phyloP scores from a whole-genome alignment of 2,329 filamentous ascomycete genomes.

The Aspergillus transmontanensis region DNA sequence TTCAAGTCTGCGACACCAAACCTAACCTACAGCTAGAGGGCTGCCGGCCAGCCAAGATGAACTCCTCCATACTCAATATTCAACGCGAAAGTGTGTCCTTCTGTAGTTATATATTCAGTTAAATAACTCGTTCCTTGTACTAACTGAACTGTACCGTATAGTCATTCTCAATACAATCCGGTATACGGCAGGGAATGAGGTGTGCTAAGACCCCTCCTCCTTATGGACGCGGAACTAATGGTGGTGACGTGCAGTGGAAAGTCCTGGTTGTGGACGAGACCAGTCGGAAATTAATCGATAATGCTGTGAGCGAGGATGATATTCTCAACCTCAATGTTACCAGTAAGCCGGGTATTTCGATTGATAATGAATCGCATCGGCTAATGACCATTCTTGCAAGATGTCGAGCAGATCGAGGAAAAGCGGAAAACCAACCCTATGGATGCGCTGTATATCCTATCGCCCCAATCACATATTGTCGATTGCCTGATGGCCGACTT shows the following conservation, averaged over 20 bases:
- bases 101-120: background rate
- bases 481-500: constrained; percentile 94
- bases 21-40: constrained; percentile 28
- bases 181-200: constrained; percentile 77
- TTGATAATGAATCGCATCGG: constrained; percentile 13
- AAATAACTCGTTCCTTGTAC: background rate
- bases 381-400: constrained; percentile 49
- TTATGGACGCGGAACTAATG: constrained; percentile 32
- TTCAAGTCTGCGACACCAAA: constrained; percentile 12
- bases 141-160: constrained; percentile 33
- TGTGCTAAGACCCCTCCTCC: constrained; percentile 47
- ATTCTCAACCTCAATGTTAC: constrained; percentile 96
- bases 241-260: constrained; percentile 73
- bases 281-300: constrained; percentile 84
- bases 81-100: constrained; percentile 70
- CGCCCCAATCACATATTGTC: constrained; percentile 82
- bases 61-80: constrained; percentile 79
- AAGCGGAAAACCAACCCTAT: constrained; percentile 81
- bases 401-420: constrained; percentile 93
- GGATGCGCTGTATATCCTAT: constrained; percentile 92
- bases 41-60: constrained; percentile 64
- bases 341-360: constrained; percentile 60
- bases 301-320: constrained; percentile 91
- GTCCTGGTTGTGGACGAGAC: constrained; percentile 85
- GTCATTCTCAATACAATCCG: constrained; percentile 75